phyloP scores from a whole-genome alignment of 805 yeast species.

The Candida hispaniensis region DNA sequence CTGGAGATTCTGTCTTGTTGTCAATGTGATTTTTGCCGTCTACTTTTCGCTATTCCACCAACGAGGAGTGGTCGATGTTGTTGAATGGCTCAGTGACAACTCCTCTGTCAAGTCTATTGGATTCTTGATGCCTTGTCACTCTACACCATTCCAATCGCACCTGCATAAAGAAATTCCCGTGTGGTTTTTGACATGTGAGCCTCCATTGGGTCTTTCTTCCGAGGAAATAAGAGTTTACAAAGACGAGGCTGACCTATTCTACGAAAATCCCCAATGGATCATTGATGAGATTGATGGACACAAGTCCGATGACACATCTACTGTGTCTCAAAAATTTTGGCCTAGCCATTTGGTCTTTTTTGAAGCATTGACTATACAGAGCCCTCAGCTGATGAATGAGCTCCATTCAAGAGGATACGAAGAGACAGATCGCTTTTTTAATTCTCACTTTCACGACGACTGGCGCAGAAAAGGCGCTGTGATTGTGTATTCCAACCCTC shows the following conservation, averaged over 20 bases:
- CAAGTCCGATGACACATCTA: not conserved
- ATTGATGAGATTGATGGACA: conserved; percentile 19
- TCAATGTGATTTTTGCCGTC: conserved; percentile 37
- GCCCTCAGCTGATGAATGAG: conserved; percentile 32
- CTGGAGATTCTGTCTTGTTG: conserved; percentile 15
- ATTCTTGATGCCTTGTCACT: conserved; percentile 90
- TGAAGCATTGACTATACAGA: conserved; percentile 41
- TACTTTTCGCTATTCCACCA: conserved; percentile 67
- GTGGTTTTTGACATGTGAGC: conserved; percentile 87
- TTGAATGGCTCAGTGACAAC: conserved; percentile 39
- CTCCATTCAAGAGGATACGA: conserved; percentile 29
- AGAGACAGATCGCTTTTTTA: conserved; percentile 50
- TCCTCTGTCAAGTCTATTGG: conserved; percentile 47
- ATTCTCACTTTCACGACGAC: conserved; percentile 81
- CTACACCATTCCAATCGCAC: conserved; percentile 89
- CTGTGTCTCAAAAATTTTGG: conserved; percentile 37
- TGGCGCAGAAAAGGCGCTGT: conserved; percentile 67
- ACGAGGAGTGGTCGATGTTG: conserved; percentile 69
- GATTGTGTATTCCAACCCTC: conserved; percentile 57
- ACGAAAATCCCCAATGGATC: conserved; percentile 43
- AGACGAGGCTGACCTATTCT: conserved; percentile 84
- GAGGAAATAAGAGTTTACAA: conserved; percentile 39
- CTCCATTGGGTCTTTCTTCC: conserved; percentile 46
- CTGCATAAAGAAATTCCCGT: conserved; percentile 50
- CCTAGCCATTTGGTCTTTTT: conserved; percentile 68